phyloP scores from a whole-genome alignment of 306 rosid species.

The Potentilla sterilis region DNA sequence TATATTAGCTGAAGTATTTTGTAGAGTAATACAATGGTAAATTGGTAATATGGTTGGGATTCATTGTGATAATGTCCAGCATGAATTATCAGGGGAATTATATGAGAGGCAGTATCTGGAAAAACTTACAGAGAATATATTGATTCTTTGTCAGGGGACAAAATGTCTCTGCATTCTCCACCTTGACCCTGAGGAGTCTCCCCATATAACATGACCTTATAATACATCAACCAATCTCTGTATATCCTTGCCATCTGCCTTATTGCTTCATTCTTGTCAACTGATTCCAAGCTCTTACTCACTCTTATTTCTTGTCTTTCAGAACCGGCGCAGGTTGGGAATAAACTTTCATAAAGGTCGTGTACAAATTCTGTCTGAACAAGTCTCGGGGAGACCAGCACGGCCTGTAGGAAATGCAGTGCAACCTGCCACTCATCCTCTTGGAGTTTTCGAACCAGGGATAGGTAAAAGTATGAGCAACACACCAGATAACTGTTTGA shows the following conservation, averaged over 20 bases:
- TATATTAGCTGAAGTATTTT: not conserved
- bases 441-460: constrained; percentile 56
- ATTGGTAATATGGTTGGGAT: not conserved
- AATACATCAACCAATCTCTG: constrained; percentile 66
- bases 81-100: not conserved
- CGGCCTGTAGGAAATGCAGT: constrained; percentile 72
- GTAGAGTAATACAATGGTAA: not conserved
- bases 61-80: not conserved
- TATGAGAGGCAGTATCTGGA: constrained; percentile 19
- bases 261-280: constrained; percentile 34
- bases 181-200: constrained; percentile 47
- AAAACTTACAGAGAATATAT: constrained; percentile 43
- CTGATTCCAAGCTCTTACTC: constrained; percentile 29
- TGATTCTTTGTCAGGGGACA: constrained; percentile 28
- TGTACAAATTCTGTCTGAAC: constrained; percentile 59
- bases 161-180: constrained; percentile 30
- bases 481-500: constrained; percentile 55
- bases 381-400: constrained; percentile 59
- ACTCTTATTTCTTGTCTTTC: constrained; percentile 8
- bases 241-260: constrained; percentile 59
- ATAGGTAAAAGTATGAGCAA: constrained; percentile 71
- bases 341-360: constrained; percentile 48
- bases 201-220: constrained; percentile 71
- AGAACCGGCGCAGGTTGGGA: constrained; percentile 24
- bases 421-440: constrained; percentile 82